Percentiles rank a stretch among this genome's conserved stretches.
Evolutionary conservation across 2,329 filamentous ascomycete genomes (phyloP).

Genomic region (Neofusicoccum umdonicola): DNA sequence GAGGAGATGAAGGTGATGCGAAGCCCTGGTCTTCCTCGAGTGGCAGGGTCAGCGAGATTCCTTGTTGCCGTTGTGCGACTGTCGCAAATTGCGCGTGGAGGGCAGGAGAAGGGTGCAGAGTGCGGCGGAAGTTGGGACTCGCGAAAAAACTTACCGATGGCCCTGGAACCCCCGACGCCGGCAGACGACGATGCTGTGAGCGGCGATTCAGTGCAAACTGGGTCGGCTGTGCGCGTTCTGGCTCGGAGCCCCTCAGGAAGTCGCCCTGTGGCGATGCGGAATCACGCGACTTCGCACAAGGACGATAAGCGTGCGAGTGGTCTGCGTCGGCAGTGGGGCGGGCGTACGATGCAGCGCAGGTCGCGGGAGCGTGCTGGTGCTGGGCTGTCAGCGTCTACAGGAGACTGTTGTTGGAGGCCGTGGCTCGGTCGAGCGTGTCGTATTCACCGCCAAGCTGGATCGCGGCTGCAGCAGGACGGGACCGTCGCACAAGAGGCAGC

Average conservation of each 20-base stretch:
- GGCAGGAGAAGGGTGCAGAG: conserved; percentile 14
- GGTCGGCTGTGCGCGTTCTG: conserved; percentile 23
- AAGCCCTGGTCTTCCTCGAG: conserved; percentile 16
- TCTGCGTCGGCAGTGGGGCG: conserved; percentile 27
- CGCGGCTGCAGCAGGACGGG: conserved; percentile 20
- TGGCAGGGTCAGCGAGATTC: background rate
- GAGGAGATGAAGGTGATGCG: conserved; percentile 15
- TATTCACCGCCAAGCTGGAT: conserved; percentile 37
- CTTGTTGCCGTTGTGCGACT: conserved; percentile 15
- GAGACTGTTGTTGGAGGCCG: conserved; percentile 29
- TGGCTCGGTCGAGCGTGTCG: conserved; percentile 18
- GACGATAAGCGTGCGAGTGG: conserved; percentile 25
- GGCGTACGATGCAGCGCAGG: conserved; percentile 29
- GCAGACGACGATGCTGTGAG: conserved; percentile 16
- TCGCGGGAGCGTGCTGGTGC: background rate
- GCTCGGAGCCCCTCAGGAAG: conserved; percentile 42
- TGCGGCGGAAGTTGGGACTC: background rate
- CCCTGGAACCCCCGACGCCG: conserved; percentile 15
- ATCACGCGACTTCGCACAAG: conserved; percentile 33
- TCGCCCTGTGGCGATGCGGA: conserved; percentile 32
- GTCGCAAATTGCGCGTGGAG: conserved; percentile 15
- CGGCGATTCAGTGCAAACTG: conserved; percentile 14
- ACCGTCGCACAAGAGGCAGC: conserved; percentile 11
- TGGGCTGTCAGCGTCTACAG: conserved; percentile 18
- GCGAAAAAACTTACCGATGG: conserved; percentile 16